A percentile compares a stretch with the other conserved stretches of the same genome.
These are phyloP conservation scores for Zygoascus sp. DNA, from an alignment of 1,139 yeast species.

Conservation along the genomic window DNA sequence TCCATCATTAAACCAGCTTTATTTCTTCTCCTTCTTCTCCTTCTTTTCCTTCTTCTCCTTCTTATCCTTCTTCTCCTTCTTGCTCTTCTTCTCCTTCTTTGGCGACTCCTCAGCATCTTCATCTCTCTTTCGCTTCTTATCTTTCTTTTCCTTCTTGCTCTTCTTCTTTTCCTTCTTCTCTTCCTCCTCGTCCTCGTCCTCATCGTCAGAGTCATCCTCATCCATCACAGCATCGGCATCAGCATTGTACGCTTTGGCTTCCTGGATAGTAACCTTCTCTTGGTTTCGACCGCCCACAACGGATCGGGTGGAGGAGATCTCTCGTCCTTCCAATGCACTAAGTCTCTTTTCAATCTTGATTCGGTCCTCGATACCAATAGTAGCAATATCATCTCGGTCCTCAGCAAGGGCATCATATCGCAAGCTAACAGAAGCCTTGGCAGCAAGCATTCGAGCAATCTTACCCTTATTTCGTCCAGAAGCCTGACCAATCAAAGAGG, in stretches of 20 bases:
- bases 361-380: conserved; percentile 87
- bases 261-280: conserved; percentile 77
- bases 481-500: conserved; percentile 96
- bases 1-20: conserved; percentile 15
- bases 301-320: conserved; percentile 34
- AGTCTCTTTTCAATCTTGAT: conserved; percentile 92
- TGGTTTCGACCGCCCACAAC: conserved; percentile 34
- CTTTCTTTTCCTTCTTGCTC: conserved; percentile 25
- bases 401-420: conserved; percentile 97
- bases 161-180: conserved; percentile 22
- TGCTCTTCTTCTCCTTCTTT: conserved; percentile 23
- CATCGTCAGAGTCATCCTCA: conserved; percentile 20
- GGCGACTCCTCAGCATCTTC: conserved; percentile 16
- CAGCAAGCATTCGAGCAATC: conserved; percentile 97
- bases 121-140: conserved; percentile 23
- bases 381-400: conserved; percentile 87
- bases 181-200: conserved; percentile 28
- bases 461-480: conserved; percentile 97
- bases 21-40: conserved; percentile 22
- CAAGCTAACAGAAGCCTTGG: conserved; percentile 93
- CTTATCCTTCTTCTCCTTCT: conserved; percentile 29
- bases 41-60: conserved; percentile 25
- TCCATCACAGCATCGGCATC: conserved; percentile 42
- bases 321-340: conserved; percentile 92
- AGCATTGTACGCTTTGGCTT: conserved; percentile 84